Base-by-base conservation (phyloP, 2,329 filamentous ascomycete species). In the Talaromyces sp. region DNA sequence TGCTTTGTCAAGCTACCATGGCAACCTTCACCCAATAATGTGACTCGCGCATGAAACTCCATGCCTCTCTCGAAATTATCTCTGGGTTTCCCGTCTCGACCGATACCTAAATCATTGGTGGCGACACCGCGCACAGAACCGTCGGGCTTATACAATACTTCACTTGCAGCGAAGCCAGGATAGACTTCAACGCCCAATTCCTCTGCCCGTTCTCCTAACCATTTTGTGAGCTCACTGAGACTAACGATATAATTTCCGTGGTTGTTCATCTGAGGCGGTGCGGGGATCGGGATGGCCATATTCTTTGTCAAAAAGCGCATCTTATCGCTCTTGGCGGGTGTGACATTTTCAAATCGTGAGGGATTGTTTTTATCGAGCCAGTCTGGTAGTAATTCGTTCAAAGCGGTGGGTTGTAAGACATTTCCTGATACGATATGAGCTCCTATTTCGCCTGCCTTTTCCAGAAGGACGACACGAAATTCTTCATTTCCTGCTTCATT, bases 241-340 rank as follows among this genome's bases (percentile, higher is more conserved):
- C 92, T 96, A 73, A 99, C 88, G 70, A 99, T 99, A 78, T 96
- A 98, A 80, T 99, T 99, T 70, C 95, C 95, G 73, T 96, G 87
- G 77, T 99, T 99, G 82, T 93, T 88, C 95, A 99, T 99, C 81
- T 98, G 95, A 37, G 95, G 95, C 52, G 95, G 95, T 13, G 89
- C 88, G 1, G 94, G 95, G 62, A 98, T 82, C 6, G 92, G 92
- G 65, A 96, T 87, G 0, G 93, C 83, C 67, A 83, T 83, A 62
- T 84, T 90, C 81, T 93, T 90, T 56, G 94, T 98, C 67, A 99
- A 84, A 79, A 97, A 97, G 71, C 92, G 89, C 94, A 99, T 97
- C 79, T 88, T 89, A 74, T 99, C 95, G 59, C 82, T 82, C 68
- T 87, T 90, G 4, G 93, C 94, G 22, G 93, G 89, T 1, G 95